Evolutionary conservation across 371 early-diverging fungal species (phyloP), one percentile per base, ranked within the genome.

Genomic region (Syncephalastrum contaminatum): DNA sequence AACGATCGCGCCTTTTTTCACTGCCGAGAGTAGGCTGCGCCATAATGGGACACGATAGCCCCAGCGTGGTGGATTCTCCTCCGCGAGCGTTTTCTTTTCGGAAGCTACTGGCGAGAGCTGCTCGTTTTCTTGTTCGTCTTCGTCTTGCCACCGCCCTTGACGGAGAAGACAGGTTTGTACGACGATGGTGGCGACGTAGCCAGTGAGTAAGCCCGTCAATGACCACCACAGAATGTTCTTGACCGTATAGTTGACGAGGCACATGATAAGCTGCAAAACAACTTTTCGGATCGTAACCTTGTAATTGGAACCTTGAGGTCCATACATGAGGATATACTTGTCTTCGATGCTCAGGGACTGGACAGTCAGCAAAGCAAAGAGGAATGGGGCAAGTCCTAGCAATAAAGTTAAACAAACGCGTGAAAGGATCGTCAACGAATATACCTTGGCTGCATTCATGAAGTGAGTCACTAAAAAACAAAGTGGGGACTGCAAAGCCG

Each of bases 141-240:
- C 51, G 8, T 24, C 21, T 12, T 66, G 62, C n/a, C 63, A 60
- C 40, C 64, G 59, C 18, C 66, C 63, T 43, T 74, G 59, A 12
- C 53, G 56, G 27, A 56, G 60, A 18, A 72, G 36, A 12, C 57
- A 21, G 2, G 58, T 45, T 36, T 75, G 76, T 20, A 80, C 61
- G 7, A 56, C 24, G 24, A 80, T 15, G 2, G 75, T 70, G 3
- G 69, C 73, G 18, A 81, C 21, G 44, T 72, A 70, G 1, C 85
- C 85, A 20, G 72, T 71, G 24, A 77, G 43, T n/a, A 82, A 50
- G 18, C 83, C 83, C 19, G 81, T 63, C 46, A 80, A 46, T 16
- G 81, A 79, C 85, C 85, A 85, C 85, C 85, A 85, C n/a, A 81
- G 60, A 51, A 81, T 79, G 24, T 79, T 82, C 52, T 77, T 75